Evolutionary conservation across 139 green algal species (phyloP).

Genomic region (Nannochloris sp.): DNA sequence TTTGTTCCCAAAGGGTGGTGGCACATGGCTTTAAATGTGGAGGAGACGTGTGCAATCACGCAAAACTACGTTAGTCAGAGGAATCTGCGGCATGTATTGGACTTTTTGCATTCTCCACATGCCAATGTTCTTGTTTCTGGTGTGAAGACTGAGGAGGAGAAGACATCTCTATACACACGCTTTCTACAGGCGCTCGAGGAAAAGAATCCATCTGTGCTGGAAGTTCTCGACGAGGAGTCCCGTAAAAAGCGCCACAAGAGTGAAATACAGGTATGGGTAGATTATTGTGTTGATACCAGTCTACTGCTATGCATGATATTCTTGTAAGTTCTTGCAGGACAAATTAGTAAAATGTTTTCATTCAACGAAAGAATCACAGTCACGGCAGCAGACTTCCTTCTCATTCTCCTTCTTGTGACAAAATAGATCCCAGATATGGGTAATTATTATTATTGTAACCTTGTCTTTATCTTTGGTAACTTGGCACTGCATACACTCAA

Average conservation of each 20-base stretch:
- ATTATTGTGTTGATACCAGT: not conserved
- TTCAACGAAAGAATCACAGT: too few relatives aligned
- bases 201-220: conserved; percentile 13
- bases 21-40: conserved; percentile 83
- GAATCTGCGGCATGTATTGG: conserved; percentile 59
- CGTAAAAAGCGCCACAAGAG: too few relatives aligned
- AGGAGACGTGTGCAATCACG: conserved; percentile 62
- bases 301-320: not conserved
- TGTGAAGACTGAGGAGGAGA: conserved; percentile 31
- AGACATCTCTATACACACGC: conserved; percentile 42
- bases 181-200: conserved; percentile 36
- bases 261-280: too few relatives aligned
- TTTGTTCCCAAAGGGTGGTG: conserved; percentile 82
- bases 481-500: conserved; percentile 4
- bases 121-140: conserved; percentile 58
- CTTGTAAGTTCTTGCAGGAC: too few relatives aligned
- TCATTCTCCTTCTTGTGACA: conserved; percentile 1
- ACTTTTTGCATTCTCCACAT: conserved; percentile 42
- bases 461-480: conserved; percentile 5
- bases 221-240: not conserved
- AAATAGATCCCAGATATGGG: not conserved
- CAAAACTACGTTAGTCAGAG: conserved; percentile 75
- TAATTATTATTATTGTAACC: too few relatives aligned
- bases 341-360: too few relatives aligned
- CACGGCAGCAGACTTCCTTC: conserved; percentile 1